phyloP scores from a whole-genome alignment of 1,139 yeast species.

The Groenewaldozyma auringiensis region DNA sequence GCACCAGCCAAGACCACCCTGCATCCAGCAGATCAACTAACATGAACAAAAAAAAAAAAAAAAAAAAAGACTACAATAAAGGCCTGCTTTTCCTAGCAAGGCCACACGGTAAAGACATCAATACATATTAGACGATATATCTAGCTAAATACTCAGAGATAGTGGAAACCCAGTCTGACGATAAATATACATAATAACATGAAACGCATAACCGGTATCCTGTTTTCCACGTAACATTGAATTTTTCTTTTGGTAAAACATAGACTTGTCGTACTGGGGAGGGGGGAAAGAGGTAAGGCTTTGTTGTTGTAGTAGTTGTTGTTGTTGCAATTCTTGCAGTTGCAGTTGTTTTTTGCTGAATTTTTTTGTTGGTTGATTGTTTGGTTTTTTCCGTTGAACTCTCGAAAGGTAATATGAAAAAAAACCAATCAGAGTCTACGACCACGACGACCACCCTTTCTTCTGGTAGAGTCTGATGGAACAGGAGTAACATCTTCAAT shows the following conservation, averaged over 20 bases:
- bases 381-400: conserved; percentile 4
- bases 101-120: too few species aligned
- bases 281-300: neutral
- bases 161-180: too few species aligned
- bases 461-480: conserved; percentile 99
- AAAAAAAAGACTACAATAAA: too few species aligned
- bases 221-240: too few species aligned
- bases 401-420: neutral
- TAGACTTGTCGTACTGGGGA: neutral
- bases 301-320: neutral
- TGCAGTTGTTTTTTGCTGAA: too few species aligned
- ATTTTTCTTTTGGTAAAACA: too few species aligned
- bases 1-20: neutral
- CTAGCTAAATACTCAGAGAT: neutral
- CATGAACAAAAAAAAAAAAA: too few species aligned
- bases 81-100: too few species aligned
- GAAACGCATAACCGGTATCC: too few species aligned
- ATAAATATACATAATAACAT: too few species aligned
- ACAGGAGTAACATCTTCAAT: conserved; percentile 99
- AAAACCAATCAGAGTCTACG: conserved; percentile 78
- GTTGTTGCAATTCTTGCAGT: too few species aligned
- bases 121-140: neutral
- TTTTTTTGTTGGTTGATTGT: conserved; percentile 3
- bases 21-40: too few species aligned
- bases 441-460: conserved; percentile 99